Base-by-base conservation (phyloP, 2,329 filamentous ascomycete genomes). In the Talaromyces atroroseus region DNA sequence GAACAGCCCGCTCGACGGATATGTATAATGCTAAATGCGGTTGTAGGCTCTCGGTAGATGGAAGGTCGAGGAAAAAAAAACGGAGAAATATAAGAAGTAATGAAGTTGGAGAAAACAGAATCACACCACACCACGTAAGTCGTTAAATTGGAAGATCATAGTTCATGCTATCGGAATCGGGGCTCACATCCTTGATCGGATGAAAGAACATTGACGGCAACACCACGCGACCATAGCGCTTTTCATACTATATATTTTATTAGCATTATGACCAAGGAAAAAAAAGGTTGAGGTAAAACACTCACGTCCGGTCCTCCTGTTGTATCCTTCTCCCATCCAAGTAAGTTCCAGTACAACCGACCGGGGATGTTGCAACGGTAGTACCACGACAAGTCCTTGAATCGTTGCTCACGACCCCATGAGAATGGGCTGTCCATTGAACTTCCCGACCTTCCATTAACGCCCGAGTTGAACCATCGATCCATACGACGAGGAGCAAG, bases 321-420 rank as follows among this genome's bases (percentile, higher is more conserved):
- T 34, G 50, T 45, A 48, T 58, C 66, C 58, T 67, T 64, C 57
- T 65, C 62, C 67, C 67, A 70, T 56, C 67, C 67, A 3, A 69
- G 58, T 8, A 69, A 61, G 45, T 66, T 65, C 60, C 68, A 67
- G 58, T 65, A 69, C 49, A 70, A 55, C 2, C 65, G 66, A 59
- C 65, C 68, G n/a, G 67, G 63, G 54, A 68, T 61, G 29, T 64
- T 65, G 26, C 65, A 65, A 18, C 64, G 67, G 57, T 67, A 69
- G 60, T 69, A 70, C 67, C 67, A 69, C 16, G 67, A 69, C 63
- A 68, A 61, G 50, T 68, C 67, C 26, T 65, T 61, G 65, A 67
- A 70, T 21, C 65, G 64, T 49, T 64, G 60, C 55, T 69, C 67
- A 46, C 67, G 67, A 60, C 65, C 67, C 62, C 67, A 68, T 49